Percentiles rank a stretch among this genome's conserved stretches.
Evolutionary conservation across 352 stramenopile species (phyloP).

Genomic region (Pythium apleroticum): DNA sequence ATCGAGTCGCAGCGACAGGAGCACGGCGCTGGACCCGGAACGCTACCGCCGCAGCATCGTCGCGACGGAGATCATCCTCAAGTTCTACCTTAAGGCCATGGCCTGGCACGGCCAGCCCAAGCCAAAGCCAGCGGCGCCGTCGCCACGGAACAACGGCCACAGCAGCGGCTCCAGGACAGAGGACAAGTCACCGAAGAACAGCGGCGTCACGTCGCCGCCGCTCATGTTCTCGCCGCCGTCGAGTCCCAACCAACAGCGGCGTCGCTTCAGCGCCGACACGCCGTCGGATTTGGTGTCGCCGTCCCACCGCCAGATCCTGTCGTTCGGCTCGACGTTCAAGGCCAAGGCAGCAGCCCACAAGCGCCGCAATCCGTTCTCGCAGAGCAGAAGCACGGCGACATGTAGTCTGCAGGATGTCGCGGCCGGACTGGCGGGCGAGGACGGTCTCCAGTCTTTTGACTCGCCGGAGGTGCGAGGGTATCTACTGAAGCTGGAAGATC

Average conservation of each 20-base stretch:
- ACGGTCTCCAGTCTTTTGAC: constrained; percentile 18
- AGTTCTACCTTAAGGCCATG: constrained; percentile 75
- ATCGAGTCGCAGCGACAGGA: constrained; percentile 6
- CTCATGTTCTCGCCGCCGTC: constrained; percentile 22
- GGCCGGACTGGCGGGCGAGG: constrained; percentile 1
- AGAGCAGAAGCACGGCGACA: constrained; percentile 3
- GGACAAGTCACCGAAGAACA: constrained; percentile 7
- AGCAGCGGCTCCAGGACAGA: not conserved
- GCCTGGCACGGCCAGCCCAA: constrained; percentile 67
- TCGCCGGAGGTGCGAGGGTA: constrained; percentile 50
- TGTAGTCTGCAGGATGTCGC: constrained; percentile 17
- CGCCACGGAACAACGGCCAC: constrained; percentile 15
- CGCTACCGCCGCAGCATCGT: constrained; percentile 57
- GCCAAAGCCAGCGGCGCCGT: constrained; percentile 4
- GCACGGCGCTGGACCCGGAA: constrained; percentile 29
- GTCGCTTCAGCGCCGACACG: constrained; percentile 24
- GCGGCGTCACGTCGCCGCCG: constrained; percentile 4
- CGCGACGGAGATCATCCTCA: constrained; percentile 70
- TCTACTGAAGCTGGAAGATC: constrained; percentile 61
- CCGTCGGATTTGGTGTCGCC: constrained; percentile 10
- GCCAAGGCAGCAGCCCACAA: constrained; percentile 16
- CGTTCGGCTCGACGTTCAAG: constrained; percentile 25
- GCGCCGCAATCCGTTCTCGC: constrained; percentile 11
- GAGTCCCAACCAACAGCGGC: constrained; percentile 15
- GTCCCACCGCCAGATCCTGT: constrained; percentile 23